Evolutionary conservation across 2,329 filamentous ascomycete genomes (phyloP).

Genomic region (Hypoxylon sp.): DNA sequence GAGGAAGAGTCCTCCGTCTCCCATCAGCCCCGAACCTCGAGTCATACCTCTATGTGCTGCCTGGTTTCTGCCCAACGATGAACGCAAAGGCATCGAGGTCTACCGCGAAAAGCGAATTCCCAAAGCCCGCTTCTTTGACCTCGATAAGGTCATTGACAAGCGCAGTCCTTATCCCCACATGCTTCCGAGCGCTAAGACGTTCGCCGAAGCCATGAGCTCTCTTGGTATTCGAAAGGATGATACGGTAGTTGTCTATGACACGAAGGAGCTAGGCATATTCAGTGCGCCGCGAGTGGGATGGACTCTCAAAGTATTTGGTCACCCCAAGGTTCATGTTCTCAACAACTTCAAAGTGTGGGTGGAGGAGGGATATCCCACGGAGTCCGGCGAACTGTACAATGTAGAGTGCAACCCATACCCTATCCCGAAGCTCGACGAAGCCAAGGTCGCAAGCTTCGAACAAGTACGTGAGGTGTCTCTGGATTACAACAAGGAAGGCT

Average conservation of each 20-base stretch:
- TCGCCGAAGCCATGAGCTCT: constrained; percentile 88
- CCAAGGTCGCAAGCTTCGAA: constrained; percentile 82
- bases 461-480: constrained; percentile 81
- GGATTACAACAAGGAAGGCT: constrained; percentile 83
- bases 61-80: constrained; percentile 97
- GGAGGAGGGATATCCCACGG: constrained; percentile 82
- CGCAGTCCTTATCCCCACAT: constrained; percentile 95
- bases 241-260: constrained; percentile 93
- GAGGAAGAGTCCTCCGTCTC: constrained; percentile 81
- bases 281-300: constrained; percentile 93
- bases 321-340: constrained; percentile 86
- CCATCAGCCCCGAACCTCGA: constrained; percentile 83
- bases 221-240: constrained; percentile 90
- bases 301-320: constrained; percentile 92
- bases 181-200: constrained; percentile 84
- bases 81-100: constrained; percentile 80
- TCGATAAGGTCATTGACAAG: constrained; percentile 90
- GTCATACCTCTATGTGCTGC: constrained; percentile 91
- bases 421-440: constrained; percentile 69
- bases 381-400: constrained; percentile 79
- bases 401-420: constrained; percentile 74
- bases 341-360: constrained; percentile 98
- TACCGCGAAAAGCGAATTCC: constrained; percentile 89
- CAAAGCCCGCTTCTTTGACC: constrained; percentile 92
- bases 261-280: constrained; percentile 91